Evolutionary conservation across 1,139 yeast species (phyloP), one percentile per base, ranked within the genome.

Genomic region (Blastobotrys proliferans): DNA sequence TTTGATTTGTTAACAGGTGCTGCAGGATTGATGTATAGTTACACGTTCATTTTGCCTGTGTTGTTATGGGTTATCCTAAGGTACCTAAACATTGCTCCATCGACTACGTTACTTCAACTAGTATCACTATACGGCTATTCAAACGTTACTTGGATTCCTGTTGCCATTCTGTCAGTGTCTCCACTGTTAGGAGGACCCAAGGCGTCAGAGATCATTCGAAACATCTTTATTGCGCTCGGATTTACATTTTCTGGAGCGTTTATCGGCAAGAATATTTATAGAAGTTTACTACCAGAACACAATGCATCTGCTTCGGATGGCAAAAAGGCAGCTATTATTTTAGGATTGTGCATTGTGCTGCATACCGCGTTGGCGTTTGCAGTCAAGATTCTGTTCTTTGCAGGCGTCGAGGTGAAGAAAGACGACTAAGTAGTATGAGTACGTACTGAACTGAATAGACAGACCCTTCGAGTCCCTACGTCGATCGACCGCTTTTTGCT

Each of bases 121-220:
- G 72, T 62, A 56, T 78, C 88, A 6, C 73, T 85, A 35, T 86
- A 82, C 62, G 94, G 95, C 3, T 86, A 86, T 62, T 75, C 94
- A 27, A 83, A 83, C 56, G 68, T 82, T 6, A 73, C 81, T 44
- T 86, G 95, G 95, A 68, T 81, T 21, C 94, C 94, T 2, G 82
- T 84, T 26, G 82, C 92, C 1, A 58, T 81, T 4, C 61, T 82
- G 29, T 77, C 67, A 29, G 70, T 71, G 24, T 55, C 70, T 14
- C 72, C 73, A 5, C 50, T 69, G 25, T 56, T 68, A 29, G 66
- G 65, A 19, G 61, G 60, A 20, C 60, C 60, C 5, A 48, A 57
- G 1, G 50, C 64, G 22, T 60, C 70, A 13, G 60, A 60, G 40
- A 51, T 67, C 20, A 60, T 68, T 14, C 57, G 70, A 36, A 64